Evolutionary conservation across 2,329 filamentous ascomycete genomes (phyloP).

Genomic region (Pseudogymnoascus sp.): DNA sequence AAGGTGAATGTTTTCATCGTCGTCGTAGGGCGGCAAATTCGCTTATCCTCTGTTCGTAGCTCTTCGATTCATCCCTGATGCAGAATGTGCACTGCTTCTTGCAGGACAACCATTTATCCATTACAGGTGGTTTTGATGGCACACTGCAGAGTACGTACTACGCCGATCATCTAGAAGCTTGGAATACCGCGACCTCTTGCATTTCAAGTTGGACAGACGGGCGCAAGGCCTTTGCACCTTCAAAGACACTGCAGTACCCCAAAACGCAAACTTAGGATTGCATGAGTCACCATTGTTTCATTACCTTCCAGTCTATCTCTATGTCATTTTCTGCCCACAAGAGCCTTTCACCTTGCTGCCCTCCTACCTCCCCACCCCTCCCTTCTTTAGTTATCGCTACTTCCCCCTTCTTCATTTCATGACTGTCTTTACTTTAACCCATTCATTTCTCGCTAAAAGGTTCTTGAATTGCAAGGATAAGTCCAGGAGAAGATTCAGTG

Average conservation of each 20-base stretch:
- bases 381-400: background rate
- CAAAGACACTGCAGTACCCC: background rate
- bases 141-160: background rate
- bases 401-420: background rate
- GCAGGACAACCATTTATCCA: background rate
- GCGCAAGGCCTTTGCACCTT: background rate
- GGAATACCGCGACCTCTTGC: background rate
- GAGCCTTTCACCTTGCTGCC: background rate
- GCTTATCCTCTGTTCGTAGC: background rate
- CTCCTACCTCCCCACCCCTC: background rate
- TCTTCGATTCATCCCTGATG: too few species aligned
- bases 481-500: background rate
- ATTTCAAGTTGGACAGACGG: background rate
- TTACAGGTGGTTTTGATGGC: background rate
- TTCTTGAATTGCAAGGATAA: background rate
- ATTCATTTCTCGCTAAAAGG: background rate
- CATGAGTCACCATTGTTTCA: background rate
- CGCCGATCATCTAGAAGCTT: background rate
- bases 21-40: slow-evolving; percentile 16
- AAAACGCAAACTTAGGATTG: background rate
- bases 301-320: background rate
- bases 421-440: background rate
- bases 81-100: too few species aligned
- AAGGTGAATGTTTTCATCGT: slow-evolving; percentile 18
- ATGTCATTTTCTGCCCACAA: background rate